Percentiles rank a stretch among this genome's conserved stretches.
Evolutionary conservation across 2,329 filamentous ascomycete genomes (phyloP).

Genomic region (Aspergillus uvarum): DNA sequence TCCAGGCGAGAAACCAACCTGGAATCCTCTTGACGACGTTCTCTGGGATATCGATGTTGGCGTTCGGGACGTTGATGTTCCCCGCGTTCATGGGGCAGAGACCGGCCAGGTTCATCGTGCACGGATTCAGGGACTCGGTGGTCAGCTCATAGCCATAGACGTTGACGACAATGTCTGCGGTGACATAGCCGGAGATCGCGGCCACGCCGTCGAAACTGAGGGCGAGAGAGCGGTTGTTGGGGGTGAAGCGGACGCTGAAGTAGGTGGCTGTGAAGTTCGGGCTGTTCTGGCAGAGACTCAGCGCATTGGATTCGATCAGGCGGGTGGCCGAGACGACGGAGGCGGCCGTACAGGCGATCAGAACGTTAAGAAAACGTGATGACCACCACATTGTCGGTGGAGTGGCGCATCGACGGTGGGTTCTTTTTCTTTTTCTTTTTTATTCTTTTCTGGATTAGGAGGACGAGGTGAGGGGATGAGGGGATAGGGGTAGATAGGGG

Average conservation of each 20-base stretch:
- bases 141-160: constrained; percentile 9
- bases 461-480: not conserved
- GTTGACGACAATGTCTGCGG: constrained; percentile 63
- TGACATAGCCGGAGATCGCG: constrained; percentile 77
- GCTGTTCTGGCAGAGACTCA: constrained; percentile 79
- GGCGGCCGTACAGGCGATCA: constrained; percentile 39
- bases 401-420: not conserved
- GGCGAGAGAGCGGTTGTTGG: constrained; percentile 65
- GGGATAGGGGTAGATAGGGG: not conserved
- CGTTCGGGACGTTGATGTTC: not conserved
- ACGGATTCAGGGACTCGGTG: constrained; percentile 3
- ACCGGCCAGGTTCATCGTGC: constrained; percentile 4
- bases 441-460: too few species aligned
- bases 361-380: constrained; percentile 33
- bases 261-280: constrained; percentile 82
- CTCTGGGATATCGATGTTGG: not conserved
- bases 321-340: constrained; percentile 59
- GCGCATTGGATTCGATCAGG: constrained; percentile 75
- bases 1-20: not conserved
- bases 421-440: too few species aligned
- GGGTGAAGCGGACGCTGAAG: constrained; percentile 71
- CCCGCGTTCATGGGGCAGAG: constrained; percentile 11
- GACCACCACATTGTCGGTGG: constrained; percentile 3
- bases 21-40: constrained; percentile 4
- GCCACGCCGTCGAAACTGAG: constrained; percentile 79